Conservation (phyloP, 2,329 filamentous ascomycete species). For the Epichloe sp. region DNA sequence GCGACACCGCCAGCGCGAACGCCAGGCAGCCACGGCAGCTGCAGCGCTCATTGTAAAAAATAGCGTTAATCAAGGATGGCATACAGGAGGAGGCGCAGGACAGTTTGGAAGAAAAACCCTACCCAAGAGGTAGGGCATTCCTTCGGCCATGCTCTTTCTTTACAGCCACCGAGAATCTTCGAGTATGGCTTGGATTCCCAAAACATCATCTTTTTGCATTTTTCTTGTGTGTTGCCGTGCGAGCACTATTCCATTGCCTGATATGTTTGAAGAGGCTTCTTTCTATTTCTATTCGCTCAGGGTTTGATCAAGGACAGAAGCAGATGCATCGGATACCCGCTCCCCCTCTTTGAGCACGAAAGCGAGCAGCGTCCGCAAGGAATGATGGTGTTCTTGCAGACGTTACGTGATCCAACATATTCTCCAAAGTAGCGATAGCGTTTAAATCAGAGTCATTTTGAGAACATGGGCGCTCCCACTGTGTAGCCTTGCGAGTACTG, state of each 20-base stretch:
- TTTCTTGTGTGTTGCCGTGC: not conserved
- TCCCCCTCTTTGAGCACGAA: not conserved
- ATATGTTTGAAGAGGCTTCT: not conserved
- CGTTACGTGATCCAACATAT: not conserved
- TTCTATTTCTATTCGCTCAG: not conserved
- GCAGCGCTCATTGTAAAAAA: constrained; percentile 91
- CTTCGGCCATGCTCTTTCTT: too few relatives aligned
- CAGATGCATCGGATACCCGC: not conserved
- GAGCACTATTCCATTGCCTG: not conserved
- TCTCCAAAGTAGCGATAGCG: not conserved
- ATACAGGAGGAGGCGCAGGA: constrained; percentile 20
- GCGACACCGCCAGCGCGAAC: constrained; percentile 83
- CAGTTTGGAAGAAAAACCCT: constrained; percentile 33
- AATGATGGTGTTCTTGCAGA: not conserved
- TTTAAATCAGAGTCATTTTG: not conserved
- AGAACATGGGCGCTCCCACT: too few relatives aligned
- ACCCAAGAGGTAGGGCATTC: constrained; percentile 28
- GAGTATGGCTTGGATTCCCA: not conserved
- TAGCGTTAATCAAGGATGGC: constrained; percentile 55
- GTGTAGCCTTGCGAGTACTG: too few relatives aligned
- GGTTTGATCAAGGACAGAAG: not conserved
- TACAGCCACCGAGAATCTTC: not conserved
- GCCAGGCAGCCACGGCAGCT: constrained; percentile 76
- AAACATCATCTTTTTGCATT: not conserved
- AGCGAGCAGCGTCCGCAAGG: not conserved